A percentile compares a stretch with the other conserved stretches of the same genome.
Conservation (phyloP, 2,329 filamentous ascomycete genomes). For the Xylariaceae sp. region DNA sequence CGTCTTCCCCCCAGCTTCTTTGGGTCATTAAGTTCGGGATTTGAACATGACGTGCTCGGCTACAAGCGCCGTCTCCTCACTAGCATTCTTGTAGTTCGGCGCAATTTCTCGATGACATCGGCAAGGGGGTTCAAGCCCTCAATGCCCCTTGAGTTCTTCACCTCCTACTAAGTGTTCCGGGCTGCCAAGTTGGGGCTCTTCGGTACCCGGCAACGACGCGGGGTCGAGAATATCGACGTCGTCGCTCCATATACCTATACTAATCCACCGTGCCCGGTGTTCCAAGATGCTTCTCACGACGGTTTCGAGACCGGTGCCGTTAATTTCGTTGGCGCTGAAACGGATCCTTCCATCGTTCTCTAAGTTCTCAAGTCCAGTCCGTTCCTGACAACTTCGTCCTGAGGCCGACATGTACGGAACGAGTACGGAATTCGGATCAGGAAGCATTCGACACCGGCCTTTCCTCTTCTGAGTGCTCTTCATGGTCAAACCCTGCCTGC, state of each 20-base stretch:
- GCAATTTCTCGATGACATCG: conserved; percentile 80
- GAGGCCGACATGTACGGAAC: conserved; percentile 77
- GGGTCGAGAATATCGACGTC: conserved; percentile 75
- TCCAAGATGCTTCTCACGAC: conserved; percentile 66
- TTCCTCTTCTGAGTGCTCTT: conserved; percentile 78
- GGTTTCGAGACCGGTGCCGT: conserved; percentile 69
- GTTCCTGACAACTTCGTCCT: conserved; percentile 66
- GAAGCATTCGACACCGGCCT: conserved; percentile 67
- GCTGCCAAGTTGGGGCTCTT: conserved; percentile 83
- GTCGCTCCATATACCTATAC: conserved; percentile 65
- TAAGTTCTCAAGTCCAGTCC: conserved; percentile 57
- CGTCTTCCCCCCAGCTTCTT: conserved; percentile 38
- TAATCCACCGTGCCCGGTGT: conserved; percentile 66
- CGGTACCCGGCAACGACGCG: conserved; percentile 64
- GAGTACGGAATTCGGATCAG: conserved; percentile 64
- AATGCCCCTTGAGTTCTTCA: conserved; percentile 73
- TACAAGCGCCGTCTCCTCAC: conserved; percentile 68
- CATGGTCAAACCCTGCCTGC: conserved; percentile 77
- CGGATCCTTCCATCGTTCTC: conserved; percentile 74
- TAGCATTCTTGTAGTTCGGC: conserved; percentile 74
- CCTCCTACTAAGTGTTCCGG: conserved; percentile 90
- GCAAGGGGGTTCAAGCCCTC: conserved; percentile 81
- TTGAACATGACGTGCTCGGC: conserved; percentile 82
- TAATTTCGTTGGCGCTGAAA: conserved; percentile 80
- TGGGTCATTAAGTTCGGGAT: conserved; percentile 69